Conservation (phyloP, 2,329 filamentous ascomycete genomes). For the Emergomyces pasteurianus region DNA sequence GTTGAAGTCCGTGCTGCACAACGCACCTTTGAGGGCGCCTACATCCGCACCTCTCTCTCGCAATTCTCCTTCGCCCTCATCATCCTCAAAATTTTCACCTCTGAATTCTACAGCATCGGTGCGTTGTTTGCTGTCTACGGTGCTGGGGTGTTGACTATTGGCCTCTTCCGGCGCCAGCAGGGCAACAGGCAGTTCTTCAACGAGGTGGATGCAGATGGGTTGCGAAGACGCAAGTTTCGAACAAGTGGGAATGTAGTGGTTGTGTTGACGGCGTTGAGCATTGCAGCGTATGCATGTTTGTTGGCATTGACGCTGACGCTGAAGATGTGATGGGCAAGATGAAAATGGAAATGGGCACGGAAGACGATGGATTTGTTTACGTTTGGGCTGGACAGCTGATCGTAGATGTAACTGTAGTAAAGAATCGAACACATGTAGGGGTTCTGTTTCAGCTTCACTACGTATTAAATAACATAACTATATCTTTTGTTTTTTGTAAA, state of each 20-base stretch:
- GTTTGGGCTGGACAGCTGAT: not conserved
- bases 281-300: conserved; percentile 50
- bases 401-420: not conserved
- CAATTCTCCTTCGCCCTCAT: conserved; percentile 94
- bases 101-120: conserved; percentile 94
- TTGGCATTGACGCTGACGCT: conserved; percentile 45
- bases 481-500: not conserved
- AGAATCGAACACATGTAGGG: not conserved
- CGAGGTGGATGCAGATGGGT: conserved; percentile 44
- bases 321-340: conserved; percentile 5
- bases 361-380: not conserved
- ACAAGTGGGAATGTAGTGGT: conserved; percentile 56
- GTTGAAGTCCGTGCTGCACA: conserved; percentile 92
- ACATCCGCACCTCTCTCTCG: conserved; percentile 84
- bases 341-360: not conserved
- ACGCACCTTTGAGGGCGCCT: conserved; percentile 92
- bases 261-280: conserved; percentile 48
- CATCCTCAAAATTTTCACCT: conserved; percentile 78
- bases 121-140: conserved; percentile 91
- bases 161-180: conserved; percentile 75
- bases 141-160: conserved; percentile 68
- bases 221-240: conserved; percentile 50
- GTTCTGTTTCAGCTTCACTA: not conserved
- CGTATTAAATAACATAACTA: not conserved
- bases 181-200: conserved; percentile 88